These are phyloP conservation scores for Musa schizocarpa DNA, from an alignment of 176 grass and related monocot genomes.

Conservation along the genomic window DNA sequence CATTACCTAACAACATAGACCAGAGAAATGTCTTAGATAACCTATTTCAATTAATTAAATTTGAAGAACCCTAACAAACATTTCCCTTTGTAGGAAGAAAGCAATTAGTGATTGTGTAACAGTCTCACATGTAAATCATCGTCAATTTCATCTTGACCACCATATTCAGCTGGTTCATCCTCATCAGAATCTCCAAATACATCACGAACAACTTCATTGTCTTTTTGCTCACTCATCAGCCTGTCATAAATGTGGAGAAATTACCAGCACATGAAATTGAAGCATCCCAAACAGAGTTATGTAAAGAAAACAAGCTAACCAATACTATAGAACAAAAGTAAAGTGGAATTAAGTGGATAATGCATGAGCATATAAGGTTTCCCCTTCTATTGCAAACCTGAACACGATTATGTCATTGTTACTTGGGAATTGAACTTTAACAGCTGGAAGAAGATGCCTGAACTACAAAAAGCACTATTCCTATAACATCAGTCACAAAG, in stretches of 20 bases:
- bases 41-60: no score
- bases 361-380: not conserved
- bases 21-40: no score
- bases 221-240: conserved; percentile 41
- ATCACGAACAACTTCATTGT: conserved; percentile 72
- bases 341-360: not conserved
- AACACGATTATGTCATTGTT: not conserved
- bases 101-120: not conserved
- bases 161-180: conserved; percentile 68
- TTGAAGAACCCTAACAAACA: no score
- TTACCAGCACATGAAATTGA: not conserved
- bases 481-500: no score
- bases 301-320: not conserved
- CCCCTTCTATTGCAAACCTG: not conserved
- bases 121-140: conserved; percentile 72
- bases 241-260: conserved; percentile 28
- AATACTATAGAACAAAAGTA: not conserved
- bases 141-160: conserved; percentile 45
- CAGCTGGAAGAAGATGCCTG: not conserved
- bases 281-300: not conserved
- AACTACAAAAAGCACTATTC: not conserved
- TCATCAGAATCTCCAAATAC: conserved; percentile 97
- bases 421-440: not conserved
- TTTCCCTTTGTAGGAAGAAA: not conserved
- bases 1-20: no score